Base-by-base conservation (phyloP, 1,284 basidiomycete species). In the Mycosarcoma mackinlayi region DNA sequence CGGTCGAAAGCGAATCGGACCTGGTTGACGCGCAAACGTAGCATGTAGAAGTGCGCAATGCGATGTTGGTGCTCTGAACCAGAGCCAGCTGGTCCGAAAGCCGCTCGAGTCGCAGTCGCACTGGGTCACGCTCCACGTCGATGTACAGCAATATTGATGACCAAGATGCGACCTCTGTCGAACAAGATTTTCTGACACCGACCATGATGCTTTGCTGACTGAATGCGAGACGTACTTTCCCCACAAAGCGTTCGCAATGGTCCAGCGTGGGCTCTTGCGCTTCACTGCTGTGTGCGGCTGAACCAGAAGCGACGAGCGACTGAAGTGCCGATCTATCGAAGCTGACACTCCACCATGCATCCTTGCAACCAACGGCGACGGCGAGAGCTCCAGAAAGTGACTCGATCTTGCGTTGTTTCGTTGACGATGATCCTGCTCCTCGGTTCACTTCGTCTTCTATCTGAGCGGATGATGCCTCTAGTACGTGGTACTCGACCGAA, bases 301-400 rank as follows among this genome's bases (percentile, higher is more conserved):
- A 18, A 8, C 5, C 9, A 4, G 33, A 19, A 3, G 31, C 1
- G 19, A 55, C 13, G 3, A 52, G 18, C 13, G 30, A 2, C 10
- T 9, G 4, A 2, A 67, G 38, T 1, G 19, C 48, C 3, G 10
- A 13, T 1, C 18, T 35, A 9, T 61, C 8, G 3, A 67, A 2
- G 1, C 14, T 35, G 24, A 18, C 16, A 24, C 55, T 38, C 65
- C 65, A 68, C 65, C 65, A 68, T 1, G 35, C 56, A n/a, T 35
- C 18, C 4, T 47, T 30, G 35, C 51, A 42, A 5, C 66, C 66
- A 10, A 69, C 28, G 0, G 52, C 39, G 4, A 64, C 40, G 14
- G 19, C 25, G 18, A 51, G 6, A 1, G 10, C 1, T 25, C 49
- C 49, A 19, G 5, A 13, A 10, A 33, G 37, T 16, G 13, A 6